Percentiles rank a stretch among this genome's conserved stretches.
phyloP scores from a whole-genome alignment of 352 stramenopile genomes.

The Globisporangium irregulare region DNA sequence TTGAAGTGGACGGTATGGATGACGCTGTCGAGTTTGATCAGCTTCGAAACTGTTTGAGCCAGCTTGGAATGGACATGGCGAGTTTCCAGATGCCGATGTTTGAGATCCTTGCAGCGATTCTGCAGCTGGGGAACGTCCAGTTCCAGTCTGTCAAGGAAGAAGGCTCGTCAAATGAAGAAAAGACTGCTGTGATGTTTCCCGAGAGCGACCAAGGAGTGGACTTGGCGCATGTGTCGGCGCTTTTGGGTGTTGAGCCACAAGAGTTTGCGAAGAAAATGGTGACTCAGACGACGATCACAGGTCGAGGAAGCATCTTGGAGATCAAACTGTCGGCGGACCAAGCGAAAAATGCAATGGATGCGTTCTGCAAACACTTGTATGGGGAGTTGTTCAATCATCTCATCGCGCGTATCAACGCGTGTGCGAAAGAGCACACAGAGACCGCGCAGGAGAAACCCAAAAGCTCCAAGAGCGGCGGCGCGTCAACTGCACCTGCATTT shows the following conservation, averaged over 20 bases:
- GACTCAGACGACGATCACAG: constrained; percentile 78
- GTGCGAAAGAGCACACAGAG: constrained; percentile 55
- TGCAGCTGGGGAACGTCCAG: constrained; percentile 69
- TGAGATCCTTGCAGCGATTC: constrained; percentile 62
- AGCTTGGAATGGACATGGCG: constrained; percentile 64
- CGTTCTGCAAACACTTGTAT: constrained; percentile 85
- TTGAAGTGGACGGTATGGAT: constrained; percentile 73
- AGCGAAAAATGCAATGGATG: constrained; percentile 78
- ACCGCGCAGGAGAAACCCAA: constrained; percentile 18
- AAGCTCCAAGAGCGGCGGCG: constrained; percentile 2
- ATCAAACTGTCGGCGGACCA: constrained; percentile 71
- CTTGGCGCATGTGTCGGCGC: constrained; percentile 49
- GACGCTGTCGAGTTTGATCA: constrained; percentile 72
- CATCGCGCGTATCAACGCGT: constrained; percentile 73
- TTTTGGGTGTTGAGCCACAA: constrained; percentile 48
- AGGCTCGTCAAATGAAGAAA: constrained; percentile 23
- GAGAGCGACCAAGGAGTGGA: constrained; percentile 51
- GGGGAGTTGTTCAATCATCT: constrained; percentile 78
- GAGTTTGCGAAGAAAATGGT: constrained; percentile 83
- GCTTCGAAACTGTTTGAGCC: constrained; percentile 53
- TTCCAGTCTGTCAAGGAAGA: constrained; percentile 37
- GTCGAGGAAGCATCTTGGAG: constrained; percentile 68
- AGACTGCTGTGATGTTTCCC: constrained; percentile 44
- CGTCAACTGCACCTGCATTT: constrained; percentile 29
- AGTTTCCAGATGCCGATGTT: constrained; percentile 71